Evolutionary conservation across 176 grass and related monocot species (phyloP).

Genomic region (Puccinellia tenuiflora): DNA sequence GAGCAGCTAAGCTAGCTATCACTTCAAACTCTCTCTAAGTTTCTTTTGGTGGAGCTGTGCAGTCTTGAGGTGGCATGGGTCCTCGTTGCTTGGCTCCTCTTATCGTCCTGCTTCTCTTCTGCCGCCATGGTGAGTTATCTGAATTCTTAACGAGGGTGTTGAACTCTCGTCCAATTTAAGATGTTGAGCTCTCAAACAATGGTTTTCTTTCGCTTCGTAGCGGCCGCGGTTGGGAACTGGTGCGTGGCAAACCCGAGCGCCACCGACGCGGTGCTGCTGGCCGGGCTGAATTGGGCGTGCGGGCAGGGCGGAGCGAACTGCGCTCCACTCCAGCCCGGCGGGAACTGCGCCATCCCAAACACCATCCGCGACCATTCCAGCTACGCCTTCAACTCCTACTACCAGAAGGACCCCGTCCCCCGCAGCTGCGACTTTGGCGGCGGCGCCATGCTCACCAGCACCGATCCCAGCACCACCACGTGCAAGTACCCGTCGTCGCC

Average conservation of each 20-base stretch:
- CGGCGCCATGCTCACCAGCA: background rate
- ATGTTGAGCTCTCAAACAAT: background rate
- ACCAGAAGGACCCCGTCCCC: background rate
- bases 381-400: background rate
- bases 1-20: background rate
- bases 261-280: slow-evolving; percentile 26
- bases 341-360: slow-evolving; percentile 42
- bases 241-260: background rate
- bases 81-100: background rate
- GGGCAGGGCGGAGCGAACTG: slow-evolving; percentile 53
- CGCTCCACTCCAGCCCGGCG: slow-evolving; percentile 36
- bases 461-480: background rate
- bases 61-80: background rate
- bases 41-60: background rate
- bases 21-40: background rate
- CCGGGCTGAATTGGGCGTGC: slow-evolving; percentile 59
- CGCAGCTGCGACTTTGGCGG: background rate
- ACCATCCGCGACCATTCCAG: slow-evolving; percentile 16
- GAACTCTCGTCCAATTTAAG: too few relatives aligned
- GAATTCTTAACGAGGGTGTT: too few relatives aligned
- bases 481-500: background rate
- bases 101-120: background rate
- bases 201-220: background rate
- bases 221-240: background rate
- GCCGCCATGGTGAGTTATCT: background rate